Base-by-base conservation (phyloP, 371 early-diverging fungal species). In the Apophysomyces sp. region DNA sequence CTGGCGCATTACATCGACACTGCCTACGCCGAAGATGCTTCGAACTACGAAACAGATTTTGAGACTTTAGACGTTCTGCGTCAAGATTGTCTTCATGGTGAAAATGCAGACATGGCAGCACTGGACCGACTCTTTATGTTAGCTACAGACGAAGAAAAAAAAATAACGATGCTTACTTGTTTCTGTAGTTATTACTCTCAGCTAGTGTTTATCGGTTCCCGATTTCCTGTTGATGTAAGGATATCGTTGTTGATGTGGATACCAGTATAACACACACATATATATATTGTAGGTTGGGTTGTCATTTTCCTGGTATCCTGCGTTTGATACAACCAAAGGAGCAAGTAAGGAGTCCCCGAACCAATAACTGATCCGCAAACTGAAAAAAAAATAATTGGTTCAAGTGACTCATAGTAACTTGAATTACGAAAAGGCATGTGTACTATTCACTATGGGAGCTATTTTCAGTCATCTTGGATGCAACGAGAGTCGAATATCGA, bases 361-460 rank as follows among this genome's bases (percentile, higher is more conserved):
- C 2, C 55, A 16, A 26, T 12, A 52, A 28, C 6, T 41, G 0
- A 18, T 27, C 8, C 28, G 21, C 27, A 18, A 12, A 28, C 31
- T 41, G 21, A 1, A 26, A 16, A 30, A 32, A 41, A 37, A 41
- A 41, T 34, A 7, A 55, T 60, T 39, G 15, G 9, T 12, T 18
- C n/a, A 36, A 81, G 78, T 72, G 18, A 64, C 70, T 4, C 83
- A 72, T 65, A 77, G 78, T 67, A 92, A 92, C 63, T 73, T 94
- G 71, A 86, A 84, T 72, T 95, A 88, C 66, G 96, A 96, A 66
- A 86, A 89, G 55, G 94, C 95, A 0, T 82, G 88, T 41, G 73
- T 95, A 0, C 73, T 94, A 16, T 96, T 92, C 74, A 91, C 92
- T 57, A 85, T 96, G 58, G 97, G 85, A 2, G 89, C 94, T 21